Evolutionary conservation across 2,329 filamentous ascomycete genomes (phyloP).

Genomic region (Blastomyces parvus): DNA sequence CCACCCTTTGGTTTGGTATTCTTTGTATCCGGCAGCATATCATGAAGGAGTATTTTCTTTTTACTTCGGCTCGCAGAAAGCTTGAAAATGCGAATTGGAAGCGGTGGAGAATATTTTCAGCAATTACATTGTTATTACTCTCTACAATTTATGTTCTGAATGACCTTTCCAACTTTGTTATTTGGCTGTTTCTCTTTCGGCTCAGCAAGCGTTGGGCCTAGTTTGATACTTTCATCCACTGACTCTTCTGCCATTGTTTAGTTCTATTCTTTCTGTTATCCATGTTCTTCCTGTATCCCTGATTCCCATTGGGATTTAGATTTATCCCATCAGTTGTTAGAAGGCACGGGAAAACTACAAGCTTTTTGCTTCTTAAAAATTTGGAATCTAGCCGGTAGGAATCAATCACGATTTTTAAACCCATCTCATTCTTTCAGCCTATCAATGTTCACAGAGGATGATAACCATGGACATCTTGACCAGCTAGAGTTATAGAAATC

Average conservation of each 20-base stretch:
- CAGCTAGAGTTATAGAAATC: too few species aligned
- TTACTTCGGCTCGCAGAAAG: neutral
- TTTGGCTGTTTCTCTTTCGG: neutral
- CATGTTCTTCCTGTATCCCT: neutral
- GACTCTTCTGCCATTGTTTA: neutral
- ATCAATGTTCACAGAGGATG: too few species aligned
- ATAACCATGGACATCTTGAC: too few species aligned
- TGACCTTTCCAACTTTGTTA: neutral
- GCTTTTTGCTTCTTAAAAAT: too few species aligned
- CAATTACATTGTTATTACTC: neutral
- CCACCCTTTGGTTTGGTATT: neutral
- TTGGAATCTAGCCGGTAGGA: too few species aligned
- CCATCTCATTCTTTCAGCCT: too few species aligned
- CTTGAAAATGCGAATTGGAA: neutral
- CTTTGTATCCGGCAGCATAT: neutral
- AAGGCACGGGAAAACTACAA: too few species aligned
- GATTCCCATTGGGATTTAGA: neutral
- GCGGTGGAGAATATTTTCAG: neutral
- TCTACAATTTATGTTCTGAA: neutral
- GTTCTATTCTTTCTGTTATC: neutral
- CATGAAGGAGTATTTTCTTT: conserved; percentile 3
- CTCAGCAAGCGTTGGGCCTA: neutral
- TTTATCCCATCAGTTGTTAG: neutral
- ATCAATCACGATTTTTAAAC: too few species aligned
- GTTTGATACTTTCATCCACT: neutral